These are phyloP conservation scores for Rostrohypoxylon terebratum DNA, from an alignment of 495 filamentous ascomycete genomes.

Conservation along the genomic window DNA sequence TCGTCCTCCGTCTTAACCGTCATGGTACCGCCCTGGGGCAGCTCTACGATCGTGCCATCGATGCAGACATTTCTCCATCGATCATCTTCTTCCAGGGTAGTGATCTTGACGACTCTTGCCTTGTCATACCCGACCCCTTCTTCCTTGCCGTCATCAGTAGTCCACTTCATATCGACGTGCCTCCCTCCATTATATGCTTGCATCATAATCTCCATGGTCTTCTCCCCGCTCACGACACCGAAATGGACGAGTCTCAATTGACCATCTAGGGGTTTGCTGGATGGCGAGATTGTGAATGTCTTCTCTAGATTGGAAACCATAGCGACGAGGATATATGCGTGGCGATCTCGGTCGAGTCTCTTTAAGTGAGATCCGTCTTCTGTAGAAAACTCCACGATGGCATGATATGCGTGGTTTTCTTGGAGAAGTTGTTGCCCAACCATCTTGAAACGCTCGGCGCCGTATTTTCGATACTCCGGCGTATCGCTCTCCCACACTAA, in stretches of 20 bases:
- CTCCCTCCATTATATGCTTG: conserved; percentile 78
- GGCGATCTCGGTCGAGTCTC: conserved; percentile 44
- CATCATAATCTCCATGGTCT: conserved; percentile 79
- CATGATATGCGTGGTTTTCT: conserved; percentile 75
- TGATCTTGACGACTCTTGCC: conserved; percentile 71
- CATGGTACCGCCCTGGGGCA: conserved; percentile 78
- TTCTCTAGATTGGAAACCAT: conserved; percentile 83
- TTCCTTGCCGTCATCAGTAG: conserved; percentile 43
- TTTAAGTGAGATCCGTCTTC: conserved; percentile 46
- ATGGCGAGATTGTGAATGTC: conserved; percentile 80
- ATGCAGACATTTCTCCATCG: conserved; percentile 88
- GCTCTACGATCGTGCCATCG: conserved; percentile 83
- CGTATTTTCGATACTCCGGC: conserved; percentile 76
- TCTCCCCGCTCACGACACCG: conserved; percentile 68
- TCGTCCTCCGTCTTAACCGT: conserved; percentile 59
- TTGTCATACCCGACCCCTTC: conserved; percentile 72
- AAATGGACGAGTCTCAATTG: conserved; percentile 79
- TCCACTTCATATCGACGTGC: conserved; percentile 68
- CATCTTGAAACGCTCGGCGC: conserved; percentile 81
- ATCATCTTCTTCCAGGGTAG: conserved; percentile 71
- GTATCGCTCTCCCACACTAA: conserved; percentile 92
- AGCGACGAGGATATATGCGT: conserved; percentile 78
- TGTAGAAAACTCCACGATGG: conserved; percentile 58
- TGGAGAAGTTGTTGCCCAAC: conserved; percentile 79
- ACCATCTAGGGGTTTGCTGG: conserved; percentile 72